Conservation (phyloP, 164 flowering plant species). For the Cinnamomum micranthum region DNA sequence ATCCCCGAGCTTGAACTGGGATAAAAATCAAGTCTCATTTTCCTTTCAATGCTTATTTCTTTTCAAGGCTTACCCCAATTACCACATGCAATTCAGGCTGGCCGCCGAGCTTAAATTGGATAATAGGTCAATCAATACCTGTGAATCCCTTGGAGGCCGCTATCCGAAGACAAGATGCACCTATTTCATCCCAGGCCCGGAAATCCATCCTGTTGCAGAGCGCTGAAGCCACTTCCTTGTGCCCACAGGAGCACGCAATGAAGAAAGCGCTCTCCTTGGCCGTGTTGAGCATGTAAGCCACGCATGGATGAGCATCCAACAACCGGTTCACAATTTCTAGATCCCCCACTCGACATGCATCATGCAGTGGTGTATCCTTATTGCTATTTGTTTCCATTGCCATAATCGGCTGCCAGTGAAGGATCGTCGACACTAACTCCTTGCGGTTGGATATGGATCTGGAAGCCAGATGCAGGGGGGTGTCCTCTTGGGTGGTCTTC, state of each 20-base stretch:
- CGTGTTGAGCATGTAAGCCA: constrained; percentile 7
- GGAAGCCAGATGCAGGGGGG: background rate
- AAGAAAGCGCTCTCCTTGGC: constrained; percentile 6
- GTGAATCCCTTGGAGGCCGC: constrained; percentile 21
- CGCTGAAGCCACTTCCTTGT: constrained; percentile 1
- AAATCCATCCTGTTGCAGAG: constrained; percentile 1
- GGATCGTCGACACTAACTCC: background rate
- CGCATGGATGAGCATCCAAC: constrained; percentile 8
- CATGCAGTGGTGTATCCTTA: constrained; percentile 34
- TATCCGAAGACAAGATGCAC: constrained; percentile 15
- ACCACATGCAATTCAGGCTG: too few species aligned
- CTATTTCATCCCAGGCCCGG: constrained; percentile 11
- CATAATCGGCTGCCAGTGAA: background rate
- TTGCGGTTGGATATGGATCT: background rate
- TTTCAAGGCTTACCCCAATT: too few species aligned
- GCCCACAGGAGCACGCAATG: constrained; percentile 8
- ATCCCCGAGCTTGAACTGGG: too few species aligned
- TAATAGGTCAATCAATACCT: constrained; percentile 8
- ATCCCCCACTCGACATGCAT: constrained; percentile 23
- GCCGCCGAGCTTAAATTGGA: too few species aligned
- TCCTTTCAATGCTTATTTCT: too few species aligned
- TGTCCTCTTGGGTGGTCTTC: background rate
- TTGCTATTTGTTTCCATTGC: background rate
- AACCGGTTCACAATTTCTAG: background rate
- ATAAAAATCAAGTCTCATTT: too few species aligned